Conservation (phyloP, 73 alveolate species). For the Paramecium bursaria region DNA sequence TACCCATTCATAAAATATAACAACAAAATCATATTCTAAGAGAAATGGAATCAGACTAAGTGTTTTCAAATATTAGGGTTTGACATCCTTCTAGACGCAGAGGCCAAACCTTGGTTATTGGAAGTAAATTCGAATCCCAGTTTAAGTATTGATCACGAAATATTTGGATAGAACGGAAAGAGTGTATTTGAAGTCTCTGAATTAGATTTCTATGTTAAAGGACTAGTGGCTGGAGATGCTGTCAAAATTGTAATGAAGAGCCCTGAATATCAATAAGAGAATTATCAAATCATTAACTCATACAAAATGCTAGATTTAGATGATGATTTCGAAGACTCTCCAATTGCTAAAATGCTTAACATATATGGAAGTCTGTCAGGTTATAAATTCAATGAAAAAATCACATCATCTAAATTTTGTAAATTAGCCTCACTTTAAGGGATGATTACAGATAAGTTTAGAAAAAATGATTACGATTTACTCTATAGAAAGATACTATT, state of each 20-base stretch:
- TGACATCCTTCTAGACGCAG: slow-evolving; percentile 85
- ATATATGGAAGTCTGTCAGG: slow-evolving; percentile 68
- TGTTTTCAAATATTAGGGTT: slow-evolving; percentile 86
- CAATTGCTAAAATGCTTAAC: slow-evolving; percentile 37
- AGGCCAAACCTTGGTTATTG: slow-evolving; percentile 85
- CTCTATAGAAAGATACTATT: slow-evolving; percentile 48
- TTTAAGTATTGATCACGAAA: slow-evolving; percentile 78
- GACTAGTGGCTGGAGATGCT: slow-evolving; percentile 76
- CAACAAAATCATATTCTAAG: slow-evolving; percentile 46
- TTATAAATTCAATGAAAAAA: slow-evolving; percentile 38
- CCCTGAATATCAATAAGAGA: slow-evolving; percentile 58
- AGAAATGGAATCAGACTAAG: slow-evolving; percentile 56
- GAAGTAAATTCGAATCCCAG: slow-evolving; percentile 92
- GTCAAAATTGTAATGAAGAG: slow-evolving; percentile 61
- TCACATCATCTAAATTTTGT: slow-evolving; percentile 63
- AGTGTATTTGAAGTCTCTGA: slow-evolving; percentile 62
- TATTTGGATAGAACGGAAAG: slow-evolving; percentile 69
- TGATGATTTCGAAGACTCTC: slow-evolving; percentile 60
- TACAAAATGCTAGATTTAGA: slow-evolving; percentile 47
- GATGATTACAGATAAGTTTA: slow-evolving; percentile 34
- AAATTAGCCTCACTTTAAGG: slow-evolving; percentile 51
- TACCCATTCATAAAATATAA: slow-evolving; percentile 57
- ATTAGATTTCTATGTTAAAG: slow-evolving; percentile 78
- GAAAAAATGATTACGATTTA: slow-evolving; percentile 68
- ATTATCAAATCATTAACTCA: not conserved